Conservation (phyloP, 2,329 filamentous ascomycete genomes). For the Tetracladium maxilliforme region DNA sequence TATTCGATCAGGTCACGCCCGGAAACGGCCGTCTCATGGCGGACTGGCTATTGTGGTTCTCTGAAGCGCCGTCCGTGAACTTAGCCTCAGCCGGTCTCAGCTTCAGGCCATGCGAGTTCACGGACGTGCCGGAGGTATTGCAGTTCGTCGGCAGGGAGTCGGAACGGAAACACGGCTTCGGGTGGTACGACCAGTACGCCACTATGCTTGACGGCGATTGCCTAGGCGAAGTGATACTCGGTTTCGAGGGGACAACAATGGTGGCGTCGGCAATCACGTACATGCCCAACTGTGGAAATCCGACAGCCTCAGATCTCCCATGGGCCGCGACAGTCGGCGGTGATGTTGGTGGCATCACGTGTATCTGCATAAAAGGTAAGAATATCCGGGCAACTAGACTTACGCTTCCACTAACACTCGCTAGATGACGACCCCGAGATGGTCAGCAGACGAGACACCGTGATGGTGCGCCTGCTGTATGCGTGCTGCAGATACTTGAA, state of each 20-base stretch:
- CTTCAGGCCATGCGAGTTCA: conserved; percentile 27
- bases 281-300: conserved; percentile 27
- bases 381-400: conserved; percentile 1
- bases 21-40: conserved; percentile 32
- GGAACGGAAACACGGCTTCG: conserved; percentile 28
- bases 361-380: conserved; percentile 31
- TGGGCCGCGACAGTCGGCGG: conserved; percentile 35
- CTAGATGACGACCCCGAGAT: conserved; percentile 7
- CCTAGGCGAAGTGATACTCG: conserved; percentile 38
- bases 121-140: conserved; percentile 30
- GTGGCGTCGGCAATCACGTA: conserved; percentile 41
- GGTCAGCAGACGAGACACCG: conserved; percentile 27
- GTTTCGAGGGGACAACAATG: conserved; percentile 29
- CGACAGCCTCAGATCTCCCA: conserved; percentile 33
- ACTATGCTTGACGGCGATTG: conserved; percentile 30
- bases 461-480: conserved; percentile 38
- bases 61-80: conserved; percentile 21
- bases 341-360: conserved; percentile 42
- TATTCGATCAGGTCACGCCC: conserved; percentile 23
- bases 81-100: conserved; percentile 23
- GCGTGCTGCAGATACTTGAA: conserved; percentile 31
- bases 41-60: conserved; percentile 38
- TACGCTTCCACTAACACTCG: not conserved
- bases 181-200: conserved; percentile 45
- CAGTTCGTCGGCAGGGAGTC: conserved; percentile 34